Conservation (phyloP, 768 basidiomycete genomes). For the Exidia glandulosa region DNA sequence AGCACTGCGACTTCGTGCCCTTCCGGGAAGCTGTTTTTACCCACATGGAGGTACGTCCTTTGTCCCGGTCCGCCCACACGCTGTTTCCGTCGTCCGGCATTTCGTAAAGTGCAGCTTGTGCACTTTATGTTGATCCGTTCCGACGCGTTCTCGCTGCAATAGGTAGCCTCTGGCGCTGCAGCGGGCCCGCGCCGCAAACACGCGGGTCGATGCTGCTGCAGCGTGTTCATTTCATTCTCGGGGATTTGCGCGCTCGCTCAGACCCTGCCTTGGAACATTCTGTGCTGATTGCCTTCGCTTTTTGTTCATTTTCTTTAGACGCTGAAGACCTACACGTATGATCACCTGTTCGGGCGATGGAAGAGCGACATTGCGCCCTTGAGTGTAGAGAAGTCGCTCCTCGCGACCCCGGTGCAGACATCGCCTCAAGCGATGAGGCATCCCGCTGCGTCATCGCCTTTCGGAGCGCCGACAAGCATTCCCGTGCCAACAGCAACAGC, state of each 20-base stretch:
- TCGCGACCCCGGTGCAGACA: background rate
- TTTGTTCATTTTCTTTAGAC: constrained; percentile 35
- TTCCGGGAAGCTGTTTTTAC: constrained; percentile 75
- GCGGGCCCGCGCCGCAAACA: background rate
- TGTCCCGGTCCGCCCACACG: constrained; percentile 8
- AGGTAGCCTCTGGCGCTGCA: background rate
- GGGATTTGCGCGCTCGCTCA: background rate
- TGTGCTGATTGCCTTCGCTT: constrained; percentile 8
- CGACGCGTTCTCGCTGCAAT: background rate
- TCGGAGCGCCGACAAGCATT: too few species aligned
- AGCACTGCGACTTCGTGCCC: constrained; percentile 69
- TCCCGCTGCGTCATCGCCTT: background rate
- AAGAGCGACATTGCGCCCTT: background rate
- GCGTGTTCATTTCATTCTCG: background rate
- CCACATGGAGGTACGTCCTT: constrained; percentile 67
- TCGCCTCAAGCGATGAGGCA: background rate
- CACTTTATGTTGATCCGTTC: background rate
- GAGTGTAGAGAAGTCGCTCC: constrained; percentile 4
- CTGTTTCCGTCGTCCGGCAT: background rate
- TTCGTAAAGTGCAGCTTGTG: background rate
- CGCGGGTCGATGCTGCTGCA: background rate
- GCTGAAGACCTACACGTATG: constrained; percentile 73
- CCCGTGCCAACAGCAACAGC: background rate
- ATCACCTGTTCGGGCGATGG: constrained; percentile 70
- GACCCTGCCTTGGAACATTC: background rate